Evolutionary conservation across 1,284 basidiomycete species (phyloP).

Genomic region (Macrocystidia cucumis): DNA sequence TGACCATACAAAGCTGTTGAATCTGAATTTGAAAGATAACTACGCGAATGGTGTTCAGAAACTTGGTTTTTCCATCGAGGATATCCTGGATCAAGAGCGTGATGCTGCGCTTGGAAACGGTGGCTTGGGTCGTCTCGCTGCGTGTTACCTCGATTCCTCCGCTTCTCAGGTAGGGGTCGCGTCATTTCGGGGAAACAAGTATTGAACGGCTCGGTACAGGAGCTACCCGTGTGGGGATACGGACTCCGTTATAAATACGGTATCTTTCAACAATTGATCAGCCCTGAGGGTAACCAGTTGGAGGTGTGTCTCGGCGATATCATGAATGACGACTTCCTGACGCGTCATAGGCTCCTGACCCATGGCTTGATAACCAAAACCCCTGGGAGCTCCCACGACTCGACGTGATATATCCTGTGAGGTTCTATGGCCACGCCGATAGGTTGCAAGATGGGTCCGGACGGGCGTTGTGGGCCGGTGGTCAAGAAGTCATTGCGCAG

Average conservation of each 20-base stretch:
- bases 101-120: slow-evolving; percentile 89
- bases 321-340: no score
- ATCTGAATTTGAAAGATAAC: slow-evolving; percentile 73
- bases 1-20: slow-evolving; percentile 53
- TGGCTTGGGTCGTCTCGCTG: slow-evolving; percentile 86
- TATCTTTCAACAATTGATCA: slow-evolving; percentile 91
- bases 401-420: slow-evolving; percentile 75
- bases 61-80: slow-evolving; percentile 85
- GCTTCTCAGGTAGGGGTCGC: slow-evolving; percentile 57
- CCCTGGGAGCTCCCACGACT: slow-evolving; percentile 85
- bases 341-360: slow-evolving; percentile 75
- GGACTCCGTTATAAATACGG: slow-evolving; percentile 86
- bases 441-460: slow-evolving; percentile 51
- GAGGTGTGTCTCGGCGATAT: slow-evolving; percentile 53
- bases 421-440: slow-evolving; percentile 83
- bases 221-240: slow-evolving; percentile 77
- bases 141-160: slow-evolving; percentile 85
- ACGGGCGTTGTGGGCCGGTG: slow-evolving; percentile 77
- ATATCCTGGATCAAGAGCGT: slow-evolving; percentile 79
- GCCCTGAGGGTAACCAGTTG: slow-evolving; percentile 77
- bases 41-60: slow-evolving; percentile 62
- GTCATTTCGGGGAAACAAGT: not conserved
- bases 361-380: slow-evolving; percentile 85
- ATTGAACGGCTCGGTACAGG: slow-evolving; percentile 15
- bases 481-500: slow-evolving; percentile 85